Percentiles rank a stretch among this genome's conserved stretches.
phyloP scores from a whole-genome alignment of 2,329 filamentous ascomycete genomes.

The Epichloe scottii region DNA sequence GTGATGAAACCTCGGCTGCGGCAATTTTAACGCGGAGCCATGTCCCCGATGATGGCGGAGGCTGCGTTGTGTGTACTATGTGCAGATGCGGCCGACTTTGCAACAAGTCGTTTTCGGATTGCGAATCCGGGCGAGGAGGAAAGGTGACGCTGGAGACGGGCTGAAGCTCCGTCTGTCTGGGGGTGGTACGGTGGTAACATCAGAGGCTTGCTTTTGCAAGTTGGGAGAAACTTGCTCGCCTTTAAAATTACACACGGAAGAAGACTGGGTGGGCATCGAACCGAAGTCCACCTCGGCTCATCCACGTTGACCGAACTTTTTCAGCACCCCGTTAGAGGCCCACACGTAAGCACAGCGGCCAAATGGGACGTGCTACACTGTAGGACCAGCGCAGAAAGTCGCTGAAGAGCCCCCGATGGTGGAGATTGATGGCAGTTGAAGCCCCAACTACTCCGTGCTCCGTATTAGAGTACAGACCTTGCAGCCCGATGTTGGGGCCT shows the following conservation, averaged over 20 bases:
- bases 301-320: neutral
- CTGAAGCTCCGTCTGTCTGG: too few relatives aligned
- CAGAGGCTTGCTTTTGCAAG: neutral
- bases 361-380: neutral
- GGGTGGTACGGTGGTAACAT: too few relatives aligned
- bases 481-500: too few relatives aligned
- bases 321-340: neutral
- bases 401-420: too few relatives aligned
- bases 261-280: neutral
- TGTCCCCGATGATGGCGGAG: conserved; percentile 5
- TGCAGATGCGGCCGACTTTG: neutral
- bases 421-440: too few relatives aligned
- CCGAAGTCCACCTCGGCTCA: neutral
- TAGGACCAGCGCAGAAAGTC: too few relatives aligned
- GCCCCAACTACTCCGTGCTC: too few relatives aligned
- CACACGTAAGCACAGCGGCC: neutral
- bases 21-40: conserved; percentile 8
- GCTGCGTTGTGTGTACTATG: neutral
- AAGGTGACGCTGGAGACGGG: neutral
- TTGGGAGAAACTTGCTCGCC: neutral
- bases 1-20: conserved; percentile 3
- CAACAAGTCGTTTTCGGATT: neutral
- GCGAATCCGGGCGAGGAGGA: neutral
- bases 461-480: too few relatives aligned
- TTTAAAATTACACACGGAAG: neutral